Conservation (phyloP, 2,329 filamentous ascomycete species). For the Neonectria punicea region DNA sequence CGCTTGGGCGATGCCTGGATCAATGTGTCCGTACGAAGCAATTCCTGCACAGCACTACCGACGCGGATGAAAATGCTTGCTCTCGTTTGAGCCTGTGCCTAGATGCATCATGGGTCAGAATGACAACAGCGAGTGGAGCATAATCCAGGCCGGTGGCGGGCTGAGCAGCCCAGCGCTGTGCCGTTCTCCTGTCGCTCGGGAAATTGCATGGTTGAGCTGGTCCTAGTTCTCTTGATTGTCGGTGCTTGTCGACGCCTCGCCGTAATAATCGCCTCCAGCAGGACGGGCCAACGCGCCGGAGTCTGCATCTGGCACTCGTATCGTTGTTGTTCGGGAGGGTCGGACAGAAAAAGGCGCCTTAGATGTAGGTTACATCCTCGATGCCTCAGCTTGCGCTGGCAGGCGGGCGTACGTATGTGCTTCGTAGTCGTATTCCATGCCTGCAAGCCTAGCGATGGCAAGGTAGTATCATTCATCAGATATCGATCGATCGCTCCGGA, state of each 20-base stretch:
- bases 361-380: not conserved
- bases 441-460: no score
- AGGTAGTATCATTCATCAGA: not conserved
- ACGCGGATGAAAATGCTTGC: not conserved
- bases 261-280: not conserved
- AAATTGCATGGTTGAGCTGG: conserved; percentile 13
- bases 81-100: not conserved
- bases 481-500: not conserved
- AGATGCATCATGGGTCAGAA: not conserved
- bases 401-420: no score
- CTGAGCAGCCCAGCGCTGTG: not conserved
- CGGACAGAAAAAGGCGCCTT: not conserved
- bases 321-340: not conserved
- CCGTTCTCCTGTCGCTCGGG: conserved; percentile 1
- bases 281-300: not conserved
- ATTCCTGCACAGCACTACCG: no score
- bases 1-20: not conserved
- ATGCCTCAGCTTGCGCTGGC: not conserved
- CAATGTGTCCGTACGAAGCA: not conserved
- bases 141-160: not conserved
- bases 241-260: not conserved
- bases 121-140: not conserved
- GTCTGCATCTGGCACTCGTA: not conserved
- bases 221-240: not conserved
- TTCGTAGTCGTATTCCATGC: no score